Evolutionary conservation across 1,284 basidiomycete species (phyloP).

Genomic region (Apiotrichum laibachii): DNA sequence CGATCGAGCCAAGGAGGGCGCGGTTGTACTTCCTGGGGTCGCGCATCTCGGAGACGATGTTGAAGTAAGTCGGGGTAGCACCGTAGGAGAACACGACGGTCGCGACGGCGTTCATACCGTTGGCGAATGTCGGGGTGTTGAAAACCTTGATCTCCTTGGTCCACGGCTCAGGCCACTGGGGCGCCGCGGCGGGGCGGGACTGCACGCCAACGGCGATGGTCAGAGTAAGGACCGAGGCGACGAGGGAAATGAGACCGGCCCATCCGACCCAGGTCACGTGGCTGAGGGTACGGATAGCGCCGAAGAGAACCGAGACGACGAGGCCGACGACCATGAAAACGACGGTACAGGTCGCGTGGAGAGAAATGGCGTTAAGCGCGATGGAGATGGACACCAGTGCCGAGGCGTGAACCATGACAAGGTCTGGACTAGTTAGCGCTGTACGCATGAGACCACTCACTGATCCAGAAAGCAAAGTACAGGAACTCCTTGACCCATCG

Average conservation of each 20-base stretch:
- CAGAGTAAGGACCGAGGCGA: constrained; percentile 46
- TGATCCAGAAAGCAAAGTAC: constrained; percentile 10
- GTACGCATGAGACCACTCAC: constrained; percentile 1
- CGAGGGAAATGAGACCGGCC: constrained; percentile 35
- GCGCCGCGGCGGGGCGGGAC: constrained; percentile 37
- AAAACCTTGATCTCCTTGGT: constrained; percentile 36
- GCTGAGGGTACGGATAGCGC: constrained; percentile 45
- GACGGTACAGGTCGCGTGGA: constrained; percentile 26
- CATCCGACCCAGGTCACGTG: constrained; percentile 48
- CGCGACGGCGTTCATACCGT: constrained; percentile 38
- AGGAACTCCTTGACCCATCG: constrained; percentile 10
- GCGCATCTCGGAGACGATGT: constrained; percentile 46
- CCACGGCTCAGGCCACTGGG: constrained; percentile 25
- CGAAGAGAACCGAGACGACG: constrained; percentile 34
- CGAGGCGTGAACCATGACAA: constrained; percentile 31
- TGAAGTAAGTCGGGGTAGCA: constrained; percentile 38
- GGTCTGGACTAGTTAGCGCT: constrained; percentile 8
- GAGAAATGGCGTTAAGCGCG: constrained; percentile 24
- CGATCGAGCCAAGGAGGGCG: constrained; percentile 31
- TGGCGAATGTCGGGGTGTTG: constrained; percentile 30
- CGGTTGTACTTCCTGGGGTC: constrained; percentile 36
- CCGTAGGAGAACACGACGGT: constrained; percentile 40
- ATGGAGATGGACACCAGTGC: constrained; percentile 27
- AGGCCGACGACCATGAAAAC: constrained; percentile 42
- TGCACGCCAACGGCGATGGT: constrained; percentile 48